Base-by-base conservation (phyloP, 495 filamentous ascomycete species). In the Peziza echinospora region DNA sequence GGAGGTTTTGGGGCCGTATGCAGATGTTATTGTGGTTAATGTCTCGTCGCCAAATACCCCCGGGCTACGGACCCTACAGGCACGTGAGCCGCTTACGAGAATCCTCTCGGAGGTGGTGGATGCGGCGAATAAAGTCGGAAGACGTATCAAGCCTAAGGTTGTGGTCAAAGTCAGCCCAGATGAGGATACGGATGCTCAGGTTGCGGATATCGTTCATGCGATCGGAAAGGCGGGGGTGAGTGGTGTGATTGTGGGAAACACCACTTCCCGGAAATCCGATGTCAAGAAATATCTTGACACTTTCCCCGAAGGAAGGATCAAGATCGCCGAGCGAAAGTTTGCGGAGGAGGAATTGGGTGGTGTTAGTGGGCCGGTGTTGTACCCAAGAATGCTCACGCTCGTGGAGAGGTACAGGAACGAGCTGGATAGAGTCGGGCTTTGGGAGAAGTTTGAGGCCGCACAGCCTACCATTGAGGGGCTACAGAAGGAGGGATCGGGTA, bases 121-220 rank as follows among this genome's bases (percentile, higher is more conserved):
- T 23, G 80, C 85, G 21, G 81, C 83, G 1, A 66, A 70, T 49
- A 62, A 62, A 43, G 69, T 80, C 13, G 65, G 77, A 8, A 67
- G 86, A 52, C 78, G 71, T 54, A 71, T 65, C 8, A 83, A 80
- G 63, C 86, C 86, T 3, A 76, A 68, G 45, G 81, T 96, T 24
- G 91, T 96, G 78, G 89, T 97, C 45, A 97, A 97, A 67, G 84
- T 94, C 24, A 87, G 81, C 48, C 89, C 89, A 1, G 89, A 97
- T 49, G 87, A 93, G 65, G 84, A 93, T 57, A 69, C 75, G 4
- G 72, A 84, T 28, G 70, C 73, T 39, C 82, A 94, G 54, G 72
- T 97, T 46, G 67, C 72, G 21, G 89, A 84, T 3, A 92, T 94
- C 42, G 87, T 84, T 51, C 71, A 83, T 43, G 89, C 89, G 0